These are phyloP conservation scores for Solanum boliviense DNA, from an alignment of 257 asterid species.

Conservation along the genomic window DNA sequence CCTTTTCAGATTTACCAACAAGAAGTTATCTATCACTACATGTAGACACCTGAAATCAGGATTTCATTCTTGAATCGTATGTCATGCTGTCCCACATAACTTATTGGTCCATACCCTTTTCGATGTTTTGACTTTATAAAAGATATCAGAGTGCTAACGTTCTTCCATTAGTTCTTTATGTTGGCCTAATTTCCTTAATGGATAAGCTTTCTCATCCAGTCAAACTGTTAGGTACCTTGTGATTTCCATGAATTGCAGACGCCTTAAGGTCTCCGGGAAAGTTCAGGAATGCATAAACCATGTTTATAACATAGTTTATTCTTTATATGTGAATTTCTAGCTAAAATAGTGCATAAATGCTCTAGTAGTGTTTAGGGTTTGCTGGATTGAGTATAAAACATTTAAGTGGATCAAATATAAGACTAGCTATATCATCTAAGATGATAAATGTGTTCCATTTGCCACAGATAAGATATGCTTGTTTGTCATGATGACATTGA, in stretches of 20 bases:
- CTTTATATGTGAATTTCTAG: not conserved
- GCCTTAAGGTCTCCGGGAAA: not conserved
- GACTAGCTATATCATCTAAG: not conserved
- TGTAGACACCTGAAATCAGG: not conserved
- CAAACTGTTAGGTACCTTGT: not conserved
- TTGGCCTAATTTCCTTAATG: not conserved
- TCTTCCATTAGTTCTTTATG: not conserved
- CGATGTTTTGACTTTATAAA: not conserved
- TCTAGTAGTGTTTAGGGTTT: not conserved
- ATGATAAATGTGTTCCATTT: not conserved
- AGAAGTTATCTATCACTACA: not conserved
- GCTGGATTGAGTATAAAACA: not conserved
- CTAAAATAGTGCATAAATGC: not conserved
- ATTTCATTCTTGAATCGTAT: not conserved
- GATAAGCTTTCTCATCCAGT: not conserved
- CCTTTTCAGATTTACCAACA: not conserved
- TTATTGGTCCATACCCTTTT: not conserved
- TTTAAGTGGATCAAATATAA: not conserved
- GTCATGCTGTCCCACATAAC: not conserved
- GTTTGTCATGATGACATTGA: not conserved
- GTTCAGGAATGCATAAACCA: not conserved
- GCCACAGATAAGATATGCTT: not conserved
- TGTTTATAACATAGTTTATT: not conserved
- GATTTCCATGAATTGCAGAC: not conserved
- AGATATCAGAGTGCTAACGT: not conserved